Evolutionary conservation across 2,329 filamentous ascomycete species (phyloP), one percentile per base, ranked within the genome.

Genomic region (Coniochaeta sp.): DNA sequence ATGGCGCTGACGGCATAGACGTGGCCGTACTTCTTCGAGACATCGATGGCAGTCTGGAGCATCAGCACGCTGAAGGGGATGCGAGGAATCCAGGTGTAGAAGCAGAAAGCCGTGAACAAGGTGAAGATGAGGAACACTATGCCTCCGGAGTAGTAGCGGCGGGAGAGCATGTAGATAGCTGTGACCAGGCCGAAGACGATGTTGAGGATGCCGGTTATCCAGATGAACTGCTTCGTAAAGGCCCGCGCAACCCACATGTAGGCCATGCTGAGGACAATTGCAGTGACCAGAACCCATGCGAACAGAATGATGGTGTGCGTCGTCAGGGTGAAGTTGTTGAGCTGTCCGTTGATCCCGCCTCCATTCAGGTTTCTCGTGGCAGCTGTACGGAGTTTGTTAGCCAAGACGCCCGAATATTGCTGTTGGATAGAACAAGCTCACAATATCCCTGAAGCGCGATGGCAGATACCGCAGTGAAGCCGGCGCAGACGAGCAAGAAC

Each of bases 61-160:
- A 96, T 95, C 55, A 96, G 73, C 0, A 89, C 89, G 8, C 87
- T 91, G 68, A 96, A 96, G 0, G 91, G 92, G 54, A 97, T 96
- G 49, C 91, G 81, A 16, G 82, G 85, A 51, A 92, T 92, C 91
- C 92, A 97, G 48, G 82, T 86, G 63, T 87, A 85, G 72, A 96
- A 96, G 64, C 85, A 90, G 63, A 95, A 77, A 52, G 89, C 79
- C 54, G 86, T 80, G 68, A 96, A 91, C 47, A 87, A 69, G n/a
- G 81, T 77, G 63, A 96, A 95, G 52, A 96, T 65, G 13, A 95
- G 73, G 67, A 94, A 96, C 0, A 95, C 85, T 35, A 96, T 92
- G 31, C 89, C 92, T 10, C 88, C 91, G 6, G 85, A 87, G 70
- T 84, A 96, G 65, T 92, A 89, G 52, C 79, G 79, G 40, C 82